Conservation (phyloP, 1,284 basidiomycete species). For the Boletus smithii region DNA sequence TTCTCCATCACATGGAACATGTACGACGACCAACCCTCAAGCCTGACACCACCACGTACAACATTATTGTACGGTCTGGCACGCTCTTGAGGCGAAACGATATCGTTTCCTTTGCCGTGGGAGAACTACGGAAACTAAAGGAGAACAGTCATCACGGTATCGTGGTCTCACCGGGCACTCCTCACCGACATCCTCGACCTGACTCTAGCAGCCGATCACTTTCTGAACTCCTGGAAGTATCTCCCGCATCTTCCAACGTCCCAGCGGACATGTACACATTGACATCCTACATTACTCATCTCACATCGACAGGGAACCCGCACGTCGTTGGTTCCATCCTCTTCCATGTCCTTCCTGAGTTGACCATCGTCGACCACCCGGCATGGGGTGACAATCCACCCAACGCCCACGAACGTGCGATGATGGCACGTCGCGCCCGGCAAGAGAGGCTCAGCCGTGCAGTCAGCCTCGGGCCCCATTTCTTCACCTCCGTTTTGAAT, state of each 20-base stretch:
- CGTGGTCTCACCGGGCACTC: constrained; percentile 10
- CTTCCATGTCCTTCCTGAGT: constrained; percentile 53
- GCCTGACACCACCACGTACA: constrained; percentile 51
- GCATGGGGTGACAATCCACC: constrained; percentile 32
- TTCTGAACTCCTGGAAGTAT: constrained; percentile 13
- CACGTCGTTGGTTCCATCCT: constrained; percentile 44
- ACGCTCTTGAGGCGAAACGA: constrained; percentile 50
- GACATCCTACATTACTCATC: constrained; percentile 50
- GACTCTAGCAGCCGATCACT: constrained; percentile 6
- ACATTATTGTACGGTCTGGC: constrained; percentile 54
- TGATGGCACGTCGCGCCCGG: constrained; percentile 24
- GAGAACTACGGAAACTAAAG: constrained; percentile 29
- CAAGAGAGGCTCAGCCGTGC: constrained; percentile 41
- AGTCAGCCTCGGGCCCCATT: constrained; percentile 51
- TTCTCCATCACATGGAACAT: constrained; percentile 55
- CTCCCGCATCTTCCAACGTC: constrained; percentile 14
- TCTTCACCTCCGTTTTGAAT: constrained; percentile 57
- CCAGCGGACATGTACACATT: constrained; percentile 44
- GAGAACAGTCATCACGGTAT: constrained; percentile 28
- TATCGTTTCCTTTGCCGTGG: constrained; percentile 38
- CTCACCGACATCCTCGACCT: not conserved
- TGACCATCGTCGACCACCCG: constrained; percentile 41
- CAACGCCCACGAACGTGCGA: constrained; percentile 19
- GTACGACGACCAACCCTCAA: constrained; percentile 38
- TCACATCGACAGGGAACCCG: constrained; percentile 50